Evolutionary conservation across 148 eudicot genomes (phyloP), one percentile per base, ranked within the genome.

Genomic region (Dysphania ambrosioides): DNA sequence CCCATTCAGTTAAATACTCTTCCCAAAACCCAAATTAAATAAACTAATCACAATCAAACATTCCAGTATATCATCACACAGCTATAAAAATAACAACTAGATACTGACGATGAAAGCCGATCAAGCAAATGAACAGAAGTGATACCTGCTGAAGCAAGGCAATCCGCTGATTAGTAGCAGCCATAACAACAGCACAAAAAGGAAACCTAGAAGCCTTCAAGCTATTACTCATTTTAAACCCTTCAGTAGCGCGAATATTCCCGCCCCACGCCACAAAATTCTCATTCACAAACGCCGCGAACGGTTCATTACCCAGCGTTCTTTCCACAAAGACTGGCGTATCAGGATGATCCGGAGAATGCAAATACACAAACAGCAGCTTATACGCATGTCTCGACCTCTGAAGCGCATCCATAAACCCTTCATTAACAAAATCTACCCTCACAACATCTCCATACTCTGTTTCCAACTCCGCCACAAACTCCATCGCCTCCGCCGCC

Each of bases 211-310:
- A 95, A 0, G 97, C 99, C 83, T 95, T 95, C 86, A 95, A 86
- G 78, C 93, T 95, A 65, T 95, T 95, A 80, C 99, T 95, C 99
- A 95, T 95, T 87, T 95, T 95, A 66, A 92, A 95, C 13, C 99
- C 99, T 74, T 95, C 98, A n/a, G 86, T 84, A 21, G 90, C 83
- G 12, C 91, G 82, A 51, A 91, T 89, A 72, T 89, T 89, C 65
- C 88, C 98, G 57, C 93, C 96, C 97, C 98, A 94, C 1, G 84
- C 58, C 13, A 91, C 92, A 4, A 90, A 91, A 81, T 91, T 89
- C 85, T 88, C 91, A 40, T 94, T 91, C 31, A 94, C 80, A 78
- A 94, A 91, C 23, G 82, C 89, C 0, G 86, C 64, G 42, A 94
- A 66, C 3, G 38, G 76, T 18, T 88, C 87, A 7, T 83, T 67